Conservation (phyloP, 2,329 filamentous ascomycete species). For the Drechslerella stenobrocha region DNA sequence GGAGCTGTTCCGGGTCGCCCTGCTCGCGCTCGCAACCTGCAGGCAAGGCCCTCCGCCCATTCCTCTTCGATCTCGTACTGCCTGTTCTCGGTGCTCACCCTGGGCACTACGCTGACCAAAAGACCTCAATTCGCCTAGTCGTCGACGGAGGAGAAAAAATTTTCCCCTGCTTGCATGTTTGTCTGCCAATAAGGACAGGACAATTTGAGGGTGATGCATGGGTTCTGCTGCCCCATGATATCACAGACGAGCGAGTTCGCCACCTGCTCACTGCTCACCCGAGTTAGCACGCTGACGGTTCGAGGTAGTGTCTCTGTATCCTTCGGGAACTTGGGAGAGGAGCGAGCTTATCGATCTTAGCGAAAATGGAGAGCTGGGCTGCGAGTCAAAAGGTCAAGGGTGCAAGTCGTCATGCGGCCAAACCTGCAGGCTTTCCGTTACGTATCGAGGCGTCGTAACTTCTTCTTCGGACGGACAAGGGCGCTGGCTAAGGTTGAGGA, state of each 20-base stretch:
- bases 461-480: no score
- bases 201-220: no score
- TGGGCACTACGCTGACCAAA: background rate
- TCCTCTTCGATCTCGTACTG: background rate
- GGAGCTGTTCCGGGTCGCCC: constrained; percentile 8
- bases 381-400: constrained; percentile 28
- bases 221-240: constrained; percentile 16
- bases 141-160: constrained; percentile 27
- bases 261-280: constrained; percentile 15
- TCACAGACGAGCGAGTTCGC: constrained; percentile 36
- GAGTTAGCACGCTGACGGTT: constrained; percentile 1
- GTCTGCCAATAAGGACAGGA: background rate
- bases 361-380: constrained; percentile 1
- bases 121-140: background rate
- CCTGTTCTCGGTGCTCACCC: background rate
- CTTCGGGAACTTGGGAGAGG: background rate
- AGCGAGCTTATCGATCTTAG: constrained; percentile 37
- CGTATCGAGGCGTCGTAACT: no score
- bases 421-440: background rate
- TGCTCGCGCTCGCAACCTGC: background rate
- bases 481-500: no score
- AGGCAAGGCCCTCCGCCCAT: constrained; percentile 9
- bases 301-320: constrained; percentile 5
- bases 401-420: constrained; percentile 9
- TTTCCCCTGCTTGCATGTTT: constrained; percentile 32